Evolutionary conservation across 495 filamentous ascomycete genomes (phyloP).

Genomic region (Tuber magnatum): DNA sequence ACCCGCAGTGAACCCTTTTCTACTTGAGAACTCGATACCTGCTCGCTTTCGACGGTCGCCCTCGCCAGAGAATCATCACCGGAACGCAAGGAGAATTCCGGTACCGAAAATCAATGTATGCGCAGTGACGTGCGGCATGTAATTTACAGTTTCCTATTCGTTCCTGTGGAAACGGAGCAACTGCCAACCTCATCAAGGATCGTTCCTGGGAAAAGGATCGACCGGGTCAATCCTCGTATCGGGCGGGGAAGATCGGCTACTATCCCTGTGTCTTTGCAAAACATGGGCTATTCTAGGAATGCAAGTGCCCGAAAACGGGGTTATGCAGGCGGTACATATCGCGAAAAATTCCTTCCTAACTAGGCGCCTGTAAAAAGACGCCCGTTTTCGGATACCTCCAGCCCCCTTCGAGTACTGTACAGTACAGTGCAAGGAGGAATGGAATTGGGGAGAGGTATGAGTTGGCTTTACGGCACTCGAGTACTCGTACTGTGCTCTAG

Average conservation of each 20-base stretch:
- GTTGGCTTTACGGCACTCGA: not conserved
- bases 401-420: not conserved
- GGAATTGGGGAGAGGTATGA: not conserved
- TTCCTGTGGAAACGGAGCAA: not conserved
- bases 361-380: too few relatives aligned
- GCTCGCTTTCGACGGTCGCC: not conserved
- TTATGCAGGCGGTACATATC: too few relatives aligned
- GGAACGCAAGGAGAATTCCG: not conserved
- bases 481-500: too few relatives aligned
- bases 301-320: too few relatives aligned
- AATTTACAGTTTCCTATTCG: not conserved
- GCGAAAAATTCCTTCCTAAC: too few relatives aligned
- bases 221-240: not conserved
- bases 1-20: not conserved
- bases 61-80: not conserved
- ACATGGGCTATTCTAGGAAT: not conserved
- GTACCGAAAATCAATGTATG: not conserved
- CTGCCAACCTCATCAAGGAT: not conserved
- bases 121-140: not conserved
- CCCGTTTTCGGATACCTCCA: too few relatives aligned
- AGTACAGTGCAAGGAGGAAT: not conserved
- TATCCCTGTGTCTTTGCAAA: not conserved
- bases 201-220: not conserved
- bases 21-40: not conserved
- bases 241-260: not conserved